Percentiles rank a stretch among this genome's conserved stretches.
phyloP scores from a whole-genome alignment of 441 rosid species.

The Adansonia madagascariensis region DNA sequence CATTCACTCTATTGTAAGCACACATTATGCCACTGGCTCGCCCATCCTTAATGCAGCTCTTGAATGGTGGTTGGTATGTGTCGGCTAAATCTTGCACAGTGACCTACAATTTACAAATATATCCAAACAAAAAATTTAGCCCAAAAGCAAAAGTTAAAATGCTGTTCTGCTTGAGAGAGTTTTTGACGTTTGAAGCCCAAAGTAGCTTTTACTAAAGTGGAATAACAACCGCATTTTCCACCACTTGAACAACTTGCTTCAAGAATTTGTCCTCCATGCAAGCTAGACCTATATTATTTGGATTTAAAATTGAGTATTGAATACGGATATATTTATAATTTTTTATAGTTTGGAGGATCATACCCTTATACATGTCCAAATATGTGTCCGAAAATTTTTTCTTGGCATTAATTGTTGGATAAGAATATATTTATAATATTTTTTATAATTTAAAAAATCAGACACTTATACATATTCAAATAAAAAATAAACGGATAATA shows the following conservation, averaged over 20 bases:
- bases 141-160: not conserved
- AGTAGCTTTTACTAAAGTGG: slow-evolving; percentile 4
- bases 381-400: too few species aligned
- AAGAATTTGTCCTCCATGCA: slow-evolving; percentile 5
- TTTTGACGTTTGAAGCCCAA: not conserved
- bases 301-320: too few species aligned
- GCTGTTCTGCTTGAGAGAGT: not conserved
- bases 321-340: too few species aligned
- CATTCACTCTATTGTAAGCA: slow-evolving; percentile 80
- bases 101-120: slow-evolving; percentile 45
- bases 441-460: too few species aligned
- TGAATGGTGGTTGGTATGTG: slow-evolving; percentile 88
- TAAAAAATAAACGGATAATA: too few species aligned
- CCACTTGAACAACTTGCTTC: slow-evolving; percentile 22
- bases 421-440: too few species aligned
- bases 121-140: not conserved
- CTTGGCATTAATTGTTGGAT: too few species aligned
- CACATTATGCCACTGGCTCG: slow-evolving; percentile 89
- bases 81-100: slow-evolving; percentile 77
- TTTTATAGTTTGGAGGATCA: too few species aligned
- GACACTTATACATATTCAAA: too few species aligned
- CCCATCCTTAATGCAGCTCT: slow-evolving; percentile 70
- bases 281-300: not conserved
- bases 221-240: slow-evolving; percentile 22
- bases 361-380: too few species aligned